phyloP scores from a whole-genome alignment of 192 early-diverging fungal genomes.

The Coemansia sp. region DNA sequence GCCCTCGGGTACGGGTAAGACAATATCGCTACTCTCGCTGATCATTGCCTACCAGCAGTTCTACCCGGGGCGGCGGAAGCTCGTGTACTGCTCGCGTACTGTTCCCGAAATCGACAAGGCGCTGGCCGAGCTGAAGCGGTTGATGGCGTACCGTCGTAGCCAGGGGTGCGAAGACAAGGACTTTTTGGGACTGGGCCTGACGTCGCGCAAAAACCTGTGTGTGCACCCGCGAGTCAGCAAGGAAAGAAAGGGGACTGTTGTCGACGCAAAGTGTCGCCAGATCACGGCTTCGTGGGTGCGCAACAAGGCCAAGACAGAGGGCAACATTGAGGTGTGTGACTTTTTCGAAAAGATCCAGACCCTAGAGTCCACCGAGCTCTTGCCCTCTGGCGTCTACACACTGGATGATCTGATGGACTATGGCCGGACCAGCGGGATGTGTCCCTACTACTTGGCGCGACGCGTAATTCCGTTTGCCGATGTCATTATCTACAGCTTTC shows the following conservation, averaged over 20 bases:
- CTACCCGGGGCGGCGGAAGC: conserved; percentile 89
- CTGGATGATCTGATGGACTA: conserved; percentile 89
- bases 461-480: conserved; percentile 85
- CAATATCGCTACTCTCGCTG: conserved; percentile 89
- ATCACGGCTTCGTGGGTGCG: conserved; percentile 95
- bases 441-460: conserved; percentile 94
- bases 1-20: conserved; percentile 99
- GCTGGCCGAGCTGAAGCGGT: conserved; percentile 87
- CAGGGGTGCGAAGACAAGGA: conserved; percentile 66
- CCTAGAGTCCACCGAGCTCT: conserved; percentile 53
- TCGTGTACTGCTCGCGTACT: conserved; percentile 99
- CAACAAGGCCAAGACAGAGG: conserved; percentile 57
- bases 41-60: conserved; percentile 95
- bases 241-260: conserved; percentile 80
- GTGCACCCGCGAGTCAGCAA: conserved; percentile 86
- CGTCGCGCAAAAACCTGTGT: conserved; percentile 92
- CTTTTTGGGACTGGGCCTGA: conserved; percentile 91
- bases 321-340: conserved; percentile 62
- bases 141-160: conserved; percentile 79
- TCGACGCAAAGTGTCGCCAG: conserved; percentile 89
- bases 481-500: conserved; percentile 97
- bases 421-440: conserved; percentile 69
- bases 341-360: conserved; percentile 82
- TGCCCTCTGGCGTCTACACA: conserved; percentile 93
- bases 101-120: conserved; percentile 99